A percentile compares a stretch with the other conserved stretches of the same genome.
phyloP scores from a whole-genome alignment of 2,329 filamentous ascomycete genomes.

The Hypoxylon sp. region DNA sequence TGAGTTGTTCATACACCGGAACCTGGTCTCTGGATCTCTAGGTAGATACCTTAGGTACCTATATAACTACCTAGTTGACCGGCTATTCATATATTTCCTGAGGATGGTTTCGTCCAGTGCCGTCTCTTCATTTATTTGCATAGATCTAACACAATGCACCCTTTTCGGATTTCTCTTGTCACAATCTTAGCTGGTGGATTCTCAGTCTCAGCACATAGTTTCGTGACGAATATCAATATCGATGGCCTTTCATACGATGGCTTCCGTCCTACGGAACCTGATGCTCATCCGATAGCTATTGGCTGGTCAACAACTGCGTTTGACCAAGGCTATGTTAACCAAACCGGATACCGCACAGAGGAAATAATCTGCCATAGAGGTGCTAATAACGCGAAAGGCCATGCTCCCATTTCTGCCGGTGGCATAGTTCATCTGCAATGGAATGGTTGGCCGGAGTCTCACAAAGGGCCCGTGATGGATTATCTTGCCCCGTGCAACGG shows the following conservation, averaged over 20 bases:
- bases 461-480: background rate
- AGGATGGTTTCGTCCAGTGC: background rate
- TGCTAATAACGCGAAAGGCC: slow-evolving; percentile 50
- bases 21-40: background rate
- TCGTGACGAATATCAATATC: background rate
- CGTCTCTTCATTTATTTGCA: background rate
- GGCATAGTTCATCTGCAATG: background rate
- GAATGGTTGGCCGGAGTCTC: background rate
- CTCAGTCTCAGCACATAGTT: background rate
- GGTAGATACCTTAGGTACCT: background rate
- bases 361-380: slow-evolving; percentile 60
- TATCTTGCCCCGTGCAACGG: background rate
- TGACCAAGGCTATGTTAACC: slow-evolving; percentile 61
- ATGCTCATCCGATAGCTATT: slow-evolving; percentile 9
- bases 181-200: background rate
- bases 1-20: background rate
- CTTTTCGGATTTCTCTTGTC: background rate
- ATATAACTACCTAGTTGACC: background rate
- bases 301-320: slow-evolving; percentile 46
- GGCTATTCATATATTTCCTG: background rate
- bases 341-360: slow-evolving; percentile 53
- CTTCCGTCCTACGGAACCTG: slow-evolving; percentile 26
- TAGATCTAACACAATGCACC: background rate
- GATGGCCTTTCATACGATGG: background rate
- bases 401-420: background rate